A percentile compares a stretch with the other conserved stretches of the same genome.
These are phyloP conservation scores for Claviceps purpurea DNA, from an alignment of 2,329 filamentous ascomycete genomes.

Conservation along the genomic window DNA sequence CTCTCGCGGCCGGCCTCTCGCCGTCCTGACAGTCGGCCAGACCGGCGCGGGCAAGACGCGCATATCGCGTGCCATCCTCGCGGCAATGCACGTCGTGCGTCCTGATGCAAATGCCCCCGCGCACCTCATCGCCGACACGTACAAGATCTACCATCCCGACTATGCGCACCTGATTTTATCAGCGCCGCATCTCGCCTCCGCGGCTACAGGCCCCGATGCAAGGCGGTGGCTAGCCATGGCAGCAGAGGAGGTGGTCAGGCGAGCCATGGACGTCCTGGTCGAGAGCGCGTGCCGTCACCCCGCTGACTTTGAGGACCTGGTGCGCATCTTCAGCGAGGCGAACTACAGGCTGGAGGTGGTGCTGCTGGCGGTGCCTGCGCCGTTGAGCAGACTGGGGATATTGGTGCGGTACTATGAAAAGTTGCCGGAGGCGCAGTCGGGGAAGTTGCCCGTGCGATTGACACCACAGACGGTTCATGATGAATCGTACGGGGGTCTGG, in stretches of 20 bases:
- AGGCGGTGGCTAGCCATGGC: conserved; percentile 31
- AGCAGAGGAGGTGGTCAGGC: conserved; percentile 18
- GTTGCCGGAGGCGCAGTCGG: conserved; percentile 21
- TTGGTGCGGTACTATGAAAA: conserved; percentile 25
- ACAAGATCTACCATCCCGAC: conserved; percentile 33
- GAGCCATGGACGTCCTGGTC: conserved; percentile 24
- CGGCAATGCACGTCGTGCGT: conserved; percentile 15
- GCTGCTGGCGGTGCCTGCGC: conserved; percentile 28
- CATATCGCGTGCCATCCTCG: conserved; percentile 24
- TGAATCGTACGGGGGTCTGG: conserved; percentile 28
- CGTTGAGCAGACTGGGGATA: conserved; percentile 29
- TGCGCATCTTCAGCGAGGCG: conserved; percentile 17
- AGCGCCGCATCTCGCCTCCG: conserved; percentile 22
- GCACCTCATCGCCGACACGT: conserved; percentile 35
- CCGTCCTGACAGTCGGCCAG: conserved; percentile 31
- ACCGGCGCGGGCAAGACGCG: conserved; percentile 36
- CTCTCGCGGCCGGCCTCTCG: conserved; percentile 17
- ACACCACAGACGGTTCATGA: conserved; percentile 32
- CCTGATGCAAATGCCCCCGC: conserved; percentile 8
- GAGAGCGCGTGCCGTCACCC: conserved; percentile 33
- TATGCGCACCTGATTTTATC: conserved; percentile 21
- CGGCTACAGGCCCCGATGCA: conserved; percentile 27
- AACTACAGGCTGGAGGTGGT: conserved; percentile 27
- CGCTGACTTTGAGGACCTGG: conserved; percentile 25
- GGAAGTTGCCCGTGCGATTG: conserved; percentile 24